phyloP scores from a whole-genome alignment of 345 rosid genomes.

The Pelargonium nanum region DNA sequence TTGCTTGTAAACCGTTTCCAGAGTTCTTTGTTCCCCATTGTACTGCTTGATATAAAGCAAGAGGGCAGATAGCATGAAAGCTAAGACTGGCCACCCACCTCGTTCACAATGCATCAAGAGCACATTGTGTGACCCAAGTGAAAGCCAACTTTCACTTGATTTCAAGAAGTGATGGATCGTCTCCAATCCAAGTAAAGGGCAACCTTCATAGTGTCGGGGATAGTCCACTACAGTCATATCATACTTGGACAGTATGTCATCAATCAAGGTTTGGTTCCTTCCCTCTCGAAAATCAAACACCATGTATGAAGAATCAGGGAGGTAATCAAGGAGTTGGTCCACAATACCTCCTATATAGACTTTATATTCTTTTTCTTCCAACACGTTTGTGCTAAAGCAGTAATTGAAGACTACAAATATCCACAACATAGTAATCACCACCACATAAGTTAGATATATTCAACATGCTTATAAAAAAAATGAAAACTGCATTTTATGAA shows the following conservation, averaged over 20 bases:
- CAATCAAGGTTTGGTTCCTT: constrained; percentile 40
- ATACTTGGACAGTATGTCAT: constrained; percentile 37
- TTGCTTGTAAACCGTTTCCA: constrained; percentile 70
- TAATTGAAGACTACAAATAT: constrained; percentile 45
- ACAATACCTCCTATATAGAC: constrained; percentile 45
- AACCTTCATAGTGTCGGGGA: constrained; percentile 67
- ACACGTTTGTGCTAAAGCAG: constrained; percentile 50
- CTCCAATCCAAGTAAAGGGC: constrained; percentile 63
- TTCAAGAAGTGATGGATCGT: constrained; percentile 57
- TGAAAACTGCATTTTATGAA: background rate
- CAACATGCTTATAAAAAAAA: background rate
- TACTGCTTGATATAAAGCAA: constrained; percentile 51
- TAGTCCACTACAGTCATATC: constrained; percentile 84
- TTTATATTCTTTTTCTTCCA: constrained; percentile 42
- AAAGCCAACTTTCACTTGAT: constrained; percentile 66
- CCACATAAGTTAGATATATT: background rate
- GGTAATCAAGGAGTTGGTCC: constrained; percentile 43
- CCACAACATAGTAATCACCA: constrained; percentile 6
- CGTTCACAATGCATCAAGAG: constrained; percentile 58
- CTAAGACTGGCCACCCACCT: constrained; percentile 72
- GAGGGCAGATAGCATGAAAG: constrained; percentile 72
- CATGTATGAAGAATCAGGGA: constrained; percentile 60
- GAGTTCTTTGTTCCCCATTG: constrained; percentile 52
- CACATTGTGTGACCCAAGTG: constrained; percentile 52
- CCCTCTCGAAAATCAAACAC: constrained; percentile 66